Evolutionary conservation across 371 early-diverging fungal genomes (phyloP), one percentile per base, ranked within the genome.

Genomic region (Circinella minor): DNA sequence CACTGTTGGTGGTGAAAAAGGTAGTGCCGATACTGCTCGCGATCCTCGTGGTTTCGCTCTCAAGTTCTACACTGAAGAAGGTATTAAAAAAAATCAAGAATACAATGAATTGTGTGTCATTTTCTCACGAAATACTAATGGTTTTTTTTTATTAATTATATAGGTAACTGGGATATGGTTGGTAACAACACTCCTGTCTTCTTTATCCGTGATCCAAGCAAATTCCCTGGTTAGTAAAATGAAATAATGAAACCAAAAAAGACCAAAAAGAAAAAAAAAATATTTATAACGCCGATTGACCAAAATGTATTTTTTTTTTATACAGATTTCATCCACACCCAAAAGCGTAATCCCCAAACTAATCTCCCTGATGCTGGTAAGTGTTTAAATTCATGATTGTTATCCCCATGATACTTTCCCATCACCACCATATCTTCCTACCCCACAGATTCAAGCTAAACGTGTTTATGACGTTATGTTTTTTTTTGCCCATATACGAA

Each of bases 1-100:
- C 27, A 92, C 91, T n/a, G 93, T 93, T 6, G 90, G 89, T 66
- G 93, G 93, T 66, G 92, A 91, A 77, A 84, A 83, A 68, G 93
- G 93, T 67, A 84, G 87, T 36, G 88, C 90, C 18, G 93, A 94
- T 74, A 90, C 91, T 62, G 91, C 86, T 17, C 86, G 94, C 63
- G 93, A 94, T 72, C 91, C 90, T 34, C 89, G 93, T 61, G 94
- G 94, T 48, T 92, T 92, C 68, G 88, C 93, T 13, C 76, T 92
- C 80, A 91, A 91, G 81, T 89, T 91, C 82, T 92, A 92, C 74
- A 91, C 93, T 60, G 91, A 90, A 75, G 91, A 92, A 75, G 70
- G 67, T 61, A 47, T 9, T n/a, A n/a, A 51, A 51, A 15, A 5
- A 51, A 51, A 51, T 51, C 3, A 15, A 51, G n/a, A 51, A 51